phyloP scores from a whole-genome alignment of 306 rosid genomes.

The Cajanus cajan region DNA sequence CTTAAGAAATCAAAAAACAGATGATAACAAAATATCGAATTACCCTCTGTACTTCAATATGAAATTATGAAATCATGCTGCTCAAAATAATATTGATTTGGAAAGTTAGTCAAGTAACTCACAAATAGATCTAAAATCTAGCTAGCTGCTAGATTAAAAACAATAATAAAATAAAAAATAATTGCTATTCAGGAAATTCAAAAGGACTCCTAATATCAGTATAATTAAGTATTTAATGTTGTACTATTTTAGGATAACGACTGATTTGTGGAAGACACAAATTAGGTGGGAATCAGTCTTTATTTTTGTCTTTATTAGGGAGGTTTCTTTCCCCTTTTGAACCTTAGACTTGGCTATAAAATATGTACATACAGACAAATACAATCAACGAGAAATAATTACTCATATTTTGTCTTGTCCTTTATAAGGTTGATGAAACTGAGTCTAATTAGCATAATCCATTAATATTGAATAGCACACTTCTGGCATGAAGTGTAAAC shows the following conservation, averaged over 20 bases:
- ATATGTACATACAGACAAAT: not conserved
- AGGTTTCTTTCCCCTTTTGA: not conserved
- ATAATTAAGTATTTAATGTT: no score
- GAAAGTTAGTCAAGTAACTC: slow-evolving; percentile 5
- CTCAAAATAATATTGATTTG: slow-evolving; percentile 13
- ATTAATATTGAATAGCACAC: not conserved
- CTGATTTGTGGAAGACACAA: no score
- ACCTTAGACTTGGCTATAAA: not conserved
- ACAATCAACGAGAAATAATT: not conserved
- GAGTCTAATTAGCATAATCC: not conserved
- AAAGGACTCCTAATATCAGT: not conserved
- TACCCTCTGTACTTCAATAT: slow-evolving; percentile 3
- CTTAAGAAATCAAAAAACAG: slow-evolving; percentile 16
- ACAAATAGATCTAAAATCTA: slow-evolving; percentile 15
- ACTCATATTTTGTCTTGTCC: not conserved
- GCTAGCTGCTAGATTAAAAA: not conserved
- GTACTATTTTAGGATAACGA: no score
- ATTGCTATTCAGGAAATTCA: slow-evolving; percentile 3
- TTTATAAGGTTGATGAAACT: not conserved
- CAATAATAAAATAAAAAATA: not conserved
- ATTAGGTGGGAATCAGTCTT: no score
- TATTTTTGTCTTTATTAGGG: not conserved
- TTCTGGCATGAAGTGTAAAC: slow-evolving; percentile 22
- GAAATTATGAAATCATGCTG: slow-evolving; percentile 21
- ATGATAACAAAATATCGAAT: not conserved